A percentile compares a stretch with the other conserved stretches of the same genome.
Conservation (phyloP, 1,284 basidiomycete species). For the Puccinia polysora region DNA sequence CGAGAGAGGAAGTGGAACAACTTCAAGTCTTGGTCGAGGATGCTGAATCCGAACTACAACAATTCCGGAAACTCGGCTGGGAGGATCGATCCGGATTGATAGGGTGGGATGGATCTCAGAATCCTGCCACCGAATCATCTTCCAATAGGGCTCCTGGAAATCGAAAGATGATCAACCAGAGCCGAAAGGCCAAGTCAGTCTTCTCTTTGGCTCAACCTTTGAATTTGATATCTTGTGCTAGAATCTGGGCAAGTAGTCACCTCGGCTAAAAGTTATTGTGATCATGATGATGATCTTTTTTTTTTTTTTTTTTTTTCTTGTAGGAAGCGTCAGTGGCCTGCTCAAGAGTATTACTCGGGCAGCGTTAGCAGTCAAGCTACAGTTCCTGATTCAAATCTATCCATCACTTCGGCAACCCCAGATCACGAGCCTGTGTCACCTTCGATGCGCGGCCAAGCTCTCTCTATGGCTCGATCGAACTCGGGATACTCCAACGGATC, state of each 20-base stretch:
- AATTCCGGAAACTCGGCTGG: slow-evolving; percentile 54
- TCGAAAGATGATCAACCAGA: slow-evolving; percentile 39
- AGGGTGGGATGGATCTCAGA: slow-evolving; percentile 13
- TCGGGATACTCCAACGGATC: neutral
- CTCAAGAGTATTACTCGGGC: slow-evolving; percentile 27
- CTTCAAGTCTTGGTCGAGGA: slow-evolving; percentile 68
- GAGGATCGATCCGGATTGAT: slow-evolving; percentile 25
- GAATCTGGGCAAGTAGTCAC: too few relatives aligned
- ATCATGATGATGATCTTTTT: too few relatives aligned
- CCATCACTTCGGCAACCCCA: neutral
- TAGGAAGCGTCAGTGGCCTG: slow-evolving; percentile 41
- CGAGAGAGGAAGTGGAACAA: slow-evolving; percentile 65
- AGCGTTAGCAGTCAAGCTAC: slow-evolving; percentile 13
- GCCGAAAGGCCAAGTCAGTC: slow-evolving; percentile 29
- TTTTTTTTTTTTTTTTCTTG: neutral
- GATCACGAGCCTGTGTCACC: slow-evolving; percentile 25
- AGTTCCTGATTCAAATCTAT: neutral
- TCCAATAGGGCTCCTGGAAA: slow-evolving; percentile 35
- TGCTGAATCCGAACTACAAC: slow-evolving; percentile 60
- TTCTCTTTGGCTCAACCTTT: neutral
- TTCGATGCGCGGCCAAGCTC: slow-evolving; percentile 22
- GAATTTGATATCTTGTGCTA: too few relatives aligned
- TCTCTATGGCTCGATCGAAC: slow-evolving; percentile 15
- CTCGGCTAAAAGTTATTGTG: too few relatives aligned
- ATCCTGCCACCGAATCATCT: neutral